Evolutionary conservation across 257 asterid genomes (phyloP), one percentile per base, ranked within the genome.

Genomic region (Nicotiana benthamiana): DNA sequence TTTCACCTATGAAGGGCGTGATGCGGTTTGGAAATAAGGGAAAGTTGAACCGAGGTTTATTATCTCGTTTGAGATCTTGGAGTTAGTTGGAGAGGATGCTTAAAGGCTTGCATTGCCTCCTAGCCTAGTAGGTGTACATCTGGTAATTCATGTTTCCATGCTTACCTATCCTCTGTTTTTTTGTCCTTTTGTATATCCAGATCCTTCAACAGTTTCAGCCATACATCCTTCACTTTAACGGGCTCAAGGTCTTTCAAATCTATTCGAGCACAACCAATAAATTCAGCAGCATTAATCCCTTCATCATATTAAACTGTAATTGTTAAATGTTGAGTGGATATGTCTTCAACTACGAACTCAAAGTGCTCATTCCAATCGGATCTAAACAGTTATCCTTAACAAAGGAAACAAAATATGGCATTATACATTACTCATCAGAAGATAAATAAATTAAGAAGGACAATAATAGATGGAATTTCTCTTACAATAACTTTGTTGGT

Each of bases 281-380:
- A 17, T 81, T 96, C 98, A 2, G 99, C 86, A 36, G 95, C 89
- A 82, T 90, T 95, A 83, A 94, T 81, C 46, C 99, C 99, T 86
- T 96, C 99, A 52, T 96, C 97, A 28, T 96, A 98, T 51, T 85
- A 94, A 54, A 96, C 82, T 86, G 83, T 93, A 80, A 96, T 57
- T 28, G 99, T 96, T 88, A 96, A 83, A 83, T 86, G 87, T 81
- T 96, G 99, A 59, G 98, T 94, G 1, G 94, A 82, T 32, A 32
- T 67, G 83, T 96, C 99, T 87, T 96, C 99, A 15, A 94, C 97
- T 27, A 87, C 89, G 85, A 96, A 90, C 84, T 89, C 97, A 83
- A 91, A 96, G 79, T 96, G 97, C 86, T 93, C 98, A 54, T 94
- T 96, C 99, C 99, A 96, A 96, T 90, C 1, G 99, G 99, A 84